Evolutionary conservation across 139 green algal genomes (phyloP), one percentile per base, ranked within the genome.

Genomic region (Tetradesmus obliquus): DNA sequence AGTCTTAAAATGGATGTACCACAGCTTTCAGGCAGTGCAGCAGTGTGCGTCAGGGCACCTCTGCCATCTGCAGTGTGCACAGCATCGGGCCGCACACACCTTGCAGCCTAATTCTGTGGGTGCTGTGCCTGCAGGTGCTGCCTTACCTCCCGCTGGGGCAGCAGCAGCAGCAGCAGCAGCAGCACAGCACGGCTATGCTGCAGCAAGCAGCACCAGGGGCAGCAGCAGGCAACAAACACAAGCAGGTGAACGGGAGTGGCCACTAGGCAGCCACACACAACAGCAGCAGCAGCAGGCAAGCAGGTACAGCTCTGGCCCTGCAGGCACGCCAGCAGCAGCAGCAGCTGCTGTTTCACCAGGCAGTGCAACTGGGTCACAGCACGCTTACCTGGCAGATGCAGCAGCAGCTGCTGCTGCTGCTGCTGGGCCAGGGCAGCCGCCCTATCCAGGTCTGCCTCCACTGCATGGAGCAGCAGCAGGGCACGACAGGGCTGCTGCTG

Each of bases 141-240:
- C 17, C 9, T 53, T 89, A 13, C 85, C 85, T 7, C 85, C 62
- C 10, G 19, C 85, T 45, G 62, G 85, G 1, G 8, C 66, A 69
- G 74, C 69, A 90, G 86, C 69, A 90, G 69, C 86, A 90, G 69
- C 85, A 89, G 54, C 58, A 84, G 51, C 86, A 90, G 86, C 86
- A 84, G 71, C 45, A 6, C 22, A 79, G 22, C 12, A 32, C n/a
- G 20, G n/a, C 57, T 76, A 76, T 76, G 5, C 55, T 32, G n/a
- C 22, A 6, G 7, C 15, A 57, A 88, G 83, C n/a, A 88, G 58
- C 57, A 79, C 12, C 83, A 69, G 82, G 53, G 20, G 58, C 24
- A 88, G 83, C 83, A 76, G 5, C 66, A n/a, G 66, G 15, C 66
- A 76, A 19, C 66, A 76, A 24, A 24, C 15, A 5, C 66, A n/a